These are phyloP conservation scores for Isatis tinctoria DNA, from an alignment of 345 rosid species.

Conservation along the genomic window DNA sequence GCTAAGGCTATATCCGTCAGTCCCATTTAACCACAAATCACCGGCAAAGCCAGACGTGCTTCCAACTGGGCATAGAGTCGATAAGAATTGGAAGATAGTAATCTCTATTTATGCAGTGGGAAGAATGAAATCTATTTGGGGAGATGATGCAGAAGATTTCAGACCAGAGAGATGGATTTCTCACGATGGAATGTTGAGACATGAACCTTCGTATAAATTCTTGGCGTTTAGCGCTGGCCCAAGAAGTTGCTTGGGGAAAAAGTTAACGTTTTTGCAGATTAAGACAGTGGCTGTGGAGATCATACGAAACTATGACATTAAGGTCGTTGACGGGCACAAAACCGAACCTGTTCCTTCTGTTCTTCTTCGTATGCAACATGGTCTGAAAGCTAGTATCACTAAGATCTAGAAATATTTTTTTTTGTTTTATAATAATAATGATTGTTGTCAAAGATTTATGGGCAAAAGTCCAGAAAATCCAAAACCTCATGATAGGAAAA, in stretches of 20 bases:
- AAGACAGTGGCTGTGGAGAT: neutral
- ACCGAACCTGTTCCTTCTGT: neutral
- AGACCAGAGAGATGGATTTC: slow-evolving; percentile 3
- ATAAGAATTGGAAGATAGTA: neutral
- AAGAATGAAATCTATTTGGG: slow-evolving; percentile 2
- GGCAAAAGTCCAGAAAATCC: neutral
- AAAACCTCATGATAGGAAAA: neutral
- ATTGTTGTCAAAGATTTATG: neutral
- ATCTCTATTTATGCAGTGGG: neutral
- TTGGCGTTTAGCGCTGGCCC: slow-evolving; percentile 1
- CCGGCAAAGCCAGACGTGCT: slow-evolving; percentile 5
- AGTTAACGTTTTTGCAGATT: slow-evolving; percentile 1
- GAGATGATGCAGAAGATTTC: neutral
- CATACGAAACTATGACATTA: neutral
- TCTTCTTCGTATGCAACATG: neutral
- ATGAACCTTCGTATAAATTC: neutral
- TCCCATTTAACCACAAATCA: slow-evolving; percentile 26
- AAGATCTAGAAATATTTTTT: neutral
- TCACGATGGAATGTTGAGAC: neutral
- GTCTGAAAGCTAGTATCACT: neutral
- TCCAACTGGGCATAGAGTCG: slow-evolving; percentile 1
- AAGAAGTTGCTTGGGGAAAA: neutral
- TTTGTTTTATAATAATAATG: neutral
- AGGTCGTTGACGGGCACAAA: neutral
- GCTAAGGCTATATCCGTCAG: slow-evolving; percentile 36